These are phyloP conservation scores for Rosa multiflora DNA, from an alignment of 306 rosid species.

Conservation along the genomic window DNA sequence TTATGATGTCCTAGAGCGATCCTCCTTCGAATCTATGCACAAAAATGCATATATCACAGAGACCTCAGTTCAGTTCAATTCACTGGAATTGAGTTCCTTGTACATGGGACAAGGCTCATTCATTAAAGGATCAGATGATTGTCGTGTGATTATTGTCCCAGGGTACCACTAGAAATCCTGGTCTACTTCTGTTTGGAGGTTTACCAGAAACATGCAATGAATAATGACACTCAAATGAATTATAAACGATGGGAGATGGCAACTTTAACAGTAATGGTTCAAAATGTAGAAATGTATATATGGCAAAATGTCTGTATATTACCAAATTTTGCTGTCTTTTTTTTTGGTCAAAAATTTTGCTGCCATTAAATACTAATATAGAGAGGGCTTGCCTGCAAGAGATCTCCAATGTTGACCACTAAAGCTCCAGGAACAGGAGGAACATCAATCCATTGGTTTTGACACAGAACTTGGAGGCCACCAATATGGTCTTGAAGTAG, in stretches of 20 bases:
- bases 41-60: not conserved
- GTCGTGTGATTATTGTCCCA: not conserved
- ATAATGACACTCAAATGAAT: not conserved
- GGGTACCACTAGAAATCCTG: not conserved
- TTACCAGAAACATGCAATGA: not conserved
- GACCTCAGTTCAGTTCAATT: not conserved
- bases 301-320: not conserved
- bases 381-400: slow-evolving; percentile 32
- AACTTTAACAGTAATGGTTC: not conserved
- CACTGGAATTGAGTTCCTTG: not conserved
- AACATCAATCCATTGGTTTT: slow-evolving; percentile 36
- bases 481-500: slow-evolving; percentile 42
- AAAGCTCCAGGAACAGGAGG: slow-evolving; percentile 30
- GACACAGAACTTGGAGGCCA: slow-evolving; percentile 34
- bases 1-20: not conserved
- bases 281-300: not conserved
- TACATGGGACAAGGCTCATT: not conserved
- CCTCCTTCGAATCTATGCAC: not conserved
- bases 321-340: no score
- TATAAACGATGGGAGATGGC: not conserved
- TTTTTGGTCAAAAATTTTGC: no score
- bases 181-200: not conserved
- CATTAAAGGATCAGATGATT: not conserved
- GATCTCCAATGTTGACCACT: slow-evolving; percentile 37
- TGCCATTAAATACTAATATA: not conserved